Evolutionary conservation across 1,284 basidiomycete genomes (phyloP).

Genomic region (Erythrobasidium hasegawianum): DNA sequence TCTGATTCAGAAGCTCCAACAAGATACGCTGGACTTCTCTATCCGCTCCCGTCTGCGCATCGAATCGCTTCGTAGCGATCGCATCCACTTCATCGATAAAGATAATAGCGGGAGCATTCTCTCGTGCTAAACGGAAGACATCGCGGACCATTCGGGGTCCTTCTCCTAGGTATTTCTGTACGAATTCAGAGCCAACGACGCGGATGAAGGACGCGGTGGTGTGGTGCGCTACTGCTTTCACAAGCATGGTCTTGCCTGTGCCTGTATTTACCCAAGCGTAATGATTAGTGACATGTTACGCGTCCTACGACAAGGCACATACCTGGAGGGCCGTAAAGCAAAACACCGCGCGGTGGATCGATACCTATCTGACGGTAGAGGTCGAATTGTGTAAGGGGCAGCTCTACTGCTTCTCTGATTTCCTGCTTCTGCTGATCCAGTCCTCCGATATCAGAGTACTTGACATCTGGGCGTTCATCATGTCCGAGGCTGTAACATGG

Average conservation of each 20-base stretch:
- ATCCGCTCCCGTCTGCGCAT: conserved; percentile 98
- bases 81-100: conserved; percentile 99
- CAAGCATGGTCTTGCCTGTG: conserved; percentile 98
- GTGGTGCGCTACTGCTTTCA: conserved; percentile 96
- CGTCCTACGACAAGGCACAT: conserved; percentile 43
- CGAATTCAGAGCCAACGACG: conserved; percentile 96
- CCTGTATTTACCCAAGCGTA: conserved; percentile 64
- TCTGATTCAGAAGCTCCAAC: conserved; percentile 97
- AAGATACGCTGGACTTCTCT: conserved; percentile 98
- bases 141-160: conserved; percentile 99
- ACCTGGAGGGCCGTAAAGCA: conserved; percentile 89
- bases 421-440: conserved; percentile 99
- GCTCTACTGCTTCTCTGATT: conserved; percentile 95
- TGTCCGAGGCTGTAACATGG: conserved; percentile 62
- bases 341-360: conserved; percentile 90
- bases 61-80: conserved; percentile 89
- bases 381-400: conserved; percentile 96
- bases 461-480: conserved; percentile 89
- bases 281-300: conserved; percentile 47
- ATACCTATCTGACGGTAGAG: conserved; percentile 99
- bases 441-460: conserved; percentile 69
- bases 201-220: conserved; percentile 97
- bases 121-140: conserved; percentile 93
- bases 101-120: conserved; percentile 97
- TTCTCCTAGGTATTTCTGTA: conserved; percentile 98